phyloP scores from a whole-genome alignment of 2,329 filamentous ascomycete species.

The Trichoderma hamatum region DNA sequence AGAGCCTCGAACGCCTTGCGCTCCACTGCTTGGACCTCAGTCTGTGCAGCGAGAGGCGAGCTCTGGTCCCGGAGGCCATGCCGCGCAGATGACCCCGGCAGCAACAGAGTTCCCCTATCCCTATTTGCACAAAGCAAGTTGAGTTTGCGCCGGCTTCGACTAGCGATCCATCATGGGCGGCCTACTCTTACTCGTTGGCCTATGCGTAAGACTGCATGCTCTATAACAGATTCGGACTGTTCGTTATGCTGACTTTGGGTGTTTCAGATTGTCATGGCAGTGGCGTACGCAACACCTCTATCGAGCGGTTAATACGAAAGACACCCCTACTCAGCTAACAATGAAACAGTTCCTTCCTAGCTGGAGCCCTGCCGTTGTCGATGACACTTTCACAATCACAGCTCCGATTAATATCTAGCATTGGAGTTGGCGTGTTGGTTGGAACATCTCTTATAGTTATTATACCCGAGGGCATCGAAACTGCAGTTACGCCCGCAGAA shows the following conservation, averaged over 20 bases:
- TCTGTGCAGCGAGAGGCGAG: background rate
- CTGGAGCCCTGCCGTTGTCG: constrained; percentile 86
- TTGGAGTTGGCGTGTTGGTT: constrained; percentile 91
- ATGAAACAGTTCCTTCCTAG: constrained; percentile 79
- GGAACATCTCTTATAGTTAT: constrained; percentile 96
- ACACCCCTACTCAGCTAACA: background rate
- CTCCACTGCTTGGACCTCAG: background rate
- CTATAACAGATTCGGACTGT: background rate
- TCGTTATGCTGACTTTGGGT: constrained; percentile 5
- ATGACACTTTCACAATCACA: constrained; percentile 86
- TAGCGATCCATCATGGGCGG: constrained; percentile 27
- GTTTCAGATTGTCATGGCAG: constrained; percentile 57
- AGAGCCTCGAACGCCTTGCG: background rate
- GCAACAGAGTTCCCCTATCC: constrained; percentile 22
- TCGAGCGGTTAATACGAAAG: background rate
- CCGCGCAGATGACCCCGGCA: constrained; percentile 25
- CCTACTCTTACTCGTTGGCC: constrained; percentile 26
- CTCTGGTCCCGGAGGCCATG: constrained; percentile 22
- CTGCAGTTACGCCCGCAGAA: constrained; percentile 67
- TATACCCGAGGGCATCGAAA: constrained; percentile 94
- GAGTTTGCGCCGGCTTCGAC: constrained; percentile 24
- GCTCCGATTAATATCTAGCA: constrained; percentile 83
- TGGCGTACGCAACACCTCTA: constrained; percentile 51
- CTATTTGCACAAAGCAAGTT: constrained; percentile 16
- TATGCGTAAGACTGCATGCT: constrained; percentile 26